phyloP scores from a whole-genome alignment of 2,329 filamentous ascomycete genomes.

The Colletotrichum godetiae region DNA sequence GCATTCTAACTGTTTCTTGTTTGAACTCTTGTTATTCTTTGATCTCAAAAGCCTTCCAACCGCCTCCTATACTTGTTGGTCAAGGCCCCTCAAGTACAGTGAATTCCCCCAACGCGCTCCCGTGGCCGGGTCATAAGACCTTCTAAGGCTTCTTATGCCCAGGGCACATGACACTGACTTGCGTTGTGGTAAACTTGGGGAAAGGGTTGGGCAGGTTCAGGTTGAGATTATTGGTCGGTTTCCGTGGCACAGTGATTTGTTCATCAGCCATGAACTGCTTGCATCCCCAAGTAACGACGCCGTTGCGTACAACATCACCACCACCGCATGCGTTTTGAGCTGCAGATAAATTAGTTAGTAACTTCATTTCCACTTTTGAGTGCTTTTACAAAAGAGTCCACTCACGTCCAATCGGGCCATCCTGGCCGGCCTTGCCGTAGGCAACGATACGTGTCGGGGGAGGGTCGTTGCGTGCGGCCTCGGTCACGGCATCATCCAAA shows the following conservation, averaged over 20 bases:
- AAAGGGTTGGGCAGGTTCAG: not conserved
- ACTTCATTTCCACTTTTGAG: not conserved
- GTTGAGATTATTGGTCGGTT: not conserved
- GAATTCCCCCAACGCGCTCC: no score
- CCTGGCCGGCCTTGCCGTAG: not conserved
- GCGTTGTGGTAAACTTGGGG: not conserved
- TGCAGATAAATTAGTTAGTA: not conserved
- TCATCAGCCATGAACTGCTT: not conserved
- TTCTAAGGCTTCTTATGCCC: not conserved
- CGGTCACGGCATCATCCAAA: not conserved
- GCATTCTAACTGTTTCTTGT: no score
- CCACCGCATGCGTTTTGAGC: not conserved
- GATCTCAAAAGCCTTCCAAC: no score
- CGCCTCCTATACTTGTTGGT: no score
- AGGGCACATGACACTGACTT: not conserved
- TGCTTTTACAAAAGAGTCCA: rapidly evolving
- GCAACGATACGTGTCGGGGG: not conserved
- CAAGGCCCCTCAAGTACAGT: no score
- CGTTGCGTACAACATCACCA: not conserved
- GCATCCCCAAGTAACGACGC: not conserved
- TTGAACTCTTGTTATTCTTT: no score
- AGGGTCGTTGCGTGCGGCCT: not conserved
- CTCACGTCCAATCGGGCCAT: not conserved
- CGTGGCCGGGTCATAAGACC: no score
- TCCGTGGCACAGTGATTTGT: not conserved